phyloP scores from a whole-genome alignment of 495 filamentous ascomycete genomes.

The Aspergillus wentii region DNA sequence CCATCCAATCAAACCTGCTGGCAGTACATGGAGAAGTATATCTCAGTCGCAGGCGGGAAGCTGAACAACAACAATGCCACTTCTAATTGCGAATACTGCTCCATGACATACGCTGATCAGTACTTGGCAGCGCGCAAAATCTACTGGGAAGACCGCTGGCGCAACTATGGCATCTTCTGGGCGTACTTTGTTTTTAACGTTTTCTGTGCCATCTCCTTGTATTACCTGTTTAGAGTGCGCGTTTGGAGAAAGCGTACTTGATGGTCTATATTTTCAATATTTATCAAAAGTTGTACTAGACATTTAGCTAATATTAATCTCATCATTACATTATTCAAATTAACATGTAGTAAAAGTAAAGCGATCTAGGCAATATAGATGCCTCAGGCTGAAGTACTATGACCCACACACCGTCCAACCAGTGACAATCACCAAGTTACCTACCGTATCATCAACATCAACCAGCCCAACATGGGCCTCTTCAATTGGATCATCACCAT shows the following conservation, averaged over 20 bases:
- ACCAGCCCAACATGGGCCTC: background rate
- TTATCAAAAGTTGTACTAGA: no score
- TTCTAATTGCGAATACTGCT: conserved; percentile 54
- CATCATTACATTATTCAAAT: no score
- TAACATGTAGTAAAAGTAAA: no score
- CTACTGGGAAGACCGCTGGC: conserved; percentile 55
- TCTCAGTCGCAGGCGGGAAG: conserved; percentile 20
- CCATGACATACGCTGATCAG: conserved; percentile 48
- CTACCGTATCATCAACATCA: no score
- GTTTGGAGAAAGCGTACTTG: no score
- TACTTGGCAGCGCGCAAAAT: conserved; percentile 49
- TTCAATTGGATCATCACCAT: background rate
- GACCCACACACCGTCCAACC: no score
- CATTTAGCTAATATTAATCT: no score
- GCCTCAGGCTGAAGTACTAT: no score
- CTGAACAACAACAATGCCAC: conserved; percentile 42
- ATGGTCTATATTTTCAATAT: no score
- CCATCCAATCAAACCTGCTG: conserved; percentile 44
- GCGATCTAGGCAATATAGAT: no score
- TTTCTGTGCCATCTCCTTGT: conserved; percentile 54
- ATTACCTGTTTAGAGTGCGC: conserved; percentile 66
- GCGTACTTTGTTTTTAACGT: conserved; percentile 67
- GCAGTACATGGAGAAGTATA: conserved; percentile 32
- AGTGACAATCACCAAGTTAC: no score
- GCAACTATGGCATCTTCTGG: conserved; percentile 59